These are phyloP conservation scores for Fusarium sp. DNA, from an alignment of 2,329 filamentous ascomycete genomes.

Conservation along the genomic window DNA sequence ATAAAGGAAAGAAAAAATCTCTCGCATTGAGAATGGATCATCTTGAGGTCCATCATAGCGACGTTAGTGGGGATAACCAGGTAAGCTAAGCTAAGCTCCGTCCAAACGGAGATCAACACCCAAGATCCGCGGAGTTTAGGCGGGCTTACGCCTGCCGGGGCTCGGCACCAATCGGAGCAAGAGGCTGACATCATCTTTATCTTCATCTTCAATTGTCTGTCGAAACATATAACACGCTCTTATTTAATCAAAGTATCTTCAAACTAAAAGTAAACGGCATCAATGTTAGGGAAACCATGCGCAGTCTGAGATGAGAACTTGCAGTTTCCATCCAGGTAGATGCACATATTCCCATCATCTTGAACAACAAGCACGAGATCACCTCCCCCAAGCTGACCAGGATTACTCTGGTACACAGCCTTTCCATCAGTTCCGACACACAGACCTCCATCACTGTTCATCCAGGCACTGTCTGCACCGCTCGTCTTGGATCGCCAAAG, in stretches of 20 bases:
- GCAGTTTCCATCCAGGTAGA: background rate
- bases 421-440: background rate
- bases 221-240: background rate
- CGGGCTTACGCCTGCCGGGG: slow-evolving; percentile 22
- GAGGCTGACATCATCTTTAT: slow-evolving; percentile 22
- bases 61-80: slow-evolving; percentile 4
- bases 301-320: background rate
- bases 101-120: background rate
- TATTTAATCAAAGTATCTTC: background rate
- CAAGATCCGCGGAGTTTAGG: slow-evolving; percentile 35
- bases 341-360: background rate
- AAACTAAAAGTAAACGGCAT: background rate
- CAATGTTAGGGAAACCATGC: rapidly evolving
- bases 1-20: slow-evolving; percentile 21
- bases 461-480: background rate
- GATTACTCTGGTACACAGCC: background rate
- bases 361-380: background rate
- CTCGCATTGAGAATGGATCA: slow-evolving; percentile 21
- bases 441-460: background rate
- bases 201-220: background rate
- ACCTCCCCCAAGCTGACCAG: background rate
- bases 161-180: slow-evolving; percentile 28
- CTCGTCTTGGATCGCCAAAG: background rate
- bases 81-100: slow-evolving; percentile 27
- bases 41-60: slow-evolving; percentile 14